Conservation (phyloP, 139 green algal species). For the Limnomonas spitsbergensis region DNA sequence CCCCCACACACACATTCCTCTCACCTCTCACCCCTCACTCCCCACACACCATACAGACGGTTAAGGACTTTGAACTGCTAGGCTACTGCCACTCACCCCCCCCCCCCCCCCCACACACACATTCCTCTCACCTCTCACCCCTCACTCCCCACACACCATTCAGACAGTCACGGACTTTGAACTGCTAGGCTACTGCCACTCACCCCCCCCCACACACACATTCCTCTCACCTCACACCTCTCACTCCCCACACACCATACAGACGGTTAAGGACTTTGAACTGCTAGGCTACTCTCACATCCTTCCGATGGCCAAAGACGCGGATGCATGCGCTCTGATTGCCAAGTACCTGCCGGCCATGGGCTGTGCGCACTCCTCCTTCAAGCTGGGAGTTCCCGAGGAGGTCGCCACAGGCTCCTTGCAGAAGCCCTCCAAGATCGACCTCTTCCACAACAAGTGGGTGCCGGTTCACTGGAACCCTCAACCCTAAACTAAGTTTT, state of each 20-base stretch:
- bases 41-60: too few relatives aligned
- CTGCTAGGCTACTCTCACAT: constrained; percentile 1
- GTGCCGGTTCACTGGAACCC: too few relatives aligned
- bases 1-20: too few relatives aligned
- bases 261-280: constrained; percentile 4
- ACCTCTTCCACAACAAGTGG: constrained; percentile 17
- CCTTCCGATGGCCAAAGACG: constrained; percentile 3
- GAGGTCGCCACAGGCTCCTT: not conserved
- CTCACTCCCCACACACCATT: too few relatives aligned
- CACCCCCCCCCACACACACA: too few relatives aligned
- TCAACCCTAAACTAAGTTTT: too few relatives aligned
- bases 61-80: too few relatives aligned
- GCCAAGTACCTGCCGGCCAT: not conserved
- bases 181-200: not conserved
- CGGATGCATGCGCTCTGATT: not conserved
- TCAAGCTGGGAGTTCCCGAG: not conserved
- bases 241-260: not conserved
- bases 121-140: too few relatives aligned
- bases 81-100: too few relatives aligned
- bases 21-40: too few relatives aligned
- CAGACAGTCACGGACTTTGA: too few relatives aligned
- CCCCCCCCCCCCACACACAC: too few relatives aligned
- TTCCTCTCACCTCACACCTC: not conserved
- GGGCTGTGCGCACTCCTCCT: constrained; percentile 1
- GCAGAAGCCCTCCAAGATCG: not conserved